Base-by-base conservation (phyloP, 2,329 filamentous ascomycete genomes). In the Verticillium alfalfae region DNA sequence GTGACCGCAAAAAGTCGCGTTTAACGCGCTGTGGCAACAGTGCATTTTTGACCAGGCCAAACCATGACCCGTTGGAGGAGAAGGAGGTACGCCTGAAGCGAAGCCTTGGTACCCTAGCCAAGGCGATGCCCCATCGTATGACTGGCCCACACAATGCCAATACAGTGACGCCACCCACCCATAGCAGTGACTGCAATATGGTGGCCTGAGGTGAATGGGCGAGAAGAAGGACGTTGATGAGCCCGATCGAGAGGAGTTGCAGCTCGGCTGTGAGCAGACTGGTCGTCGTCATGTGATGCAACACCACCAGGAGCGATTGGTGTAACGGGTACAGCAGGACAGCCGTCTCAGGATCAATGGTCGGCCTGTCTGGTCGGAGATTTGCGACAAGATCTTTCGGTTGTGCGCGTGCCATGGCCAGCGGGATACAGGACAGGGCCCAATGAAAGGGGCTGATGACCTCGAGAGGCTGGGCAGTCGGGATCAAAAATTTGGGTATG, bases 51-150 rank as follows among this genome's bases (percentile, higher is more conserved):
- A 75, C 60, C 64, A 76, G 74, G 67, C 81, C 70, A 66, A 79
- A 59, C 64, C 73, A 68, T 39, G 70, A 64, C 61, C 75, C 72
- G 67, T 76, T 74, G 61, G 71, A 70, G 5, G 67, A 68, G 36
- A 70, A 71, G 1, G 77, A 72, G 18, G 81, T 77, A 61, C 88
- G 85, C 67, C 87, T 84, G 69, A 98, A 93, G 54, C 93, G 90
- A 92, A 94, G 97, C 68, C 88, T 92, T 2, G 95, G 95, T 18
- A 98, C 91, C 62, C 94, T 84, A 58, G 94, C 93, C 64, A 99
- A 78, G 34, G 89, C 84, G 60, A 98, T 89, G 56, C 91, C 93
- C 90, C 92, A 96, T 68, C 83, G 84, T 39, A 98, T 85, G 13
- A 95, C 85, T 36, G 87, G 83, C 36, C 86, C 85, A 70, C 92